Base-by-base conservation (phyloP, 495 filamentous ascomycete genomes). In the Neurospora sp. region DNA sequence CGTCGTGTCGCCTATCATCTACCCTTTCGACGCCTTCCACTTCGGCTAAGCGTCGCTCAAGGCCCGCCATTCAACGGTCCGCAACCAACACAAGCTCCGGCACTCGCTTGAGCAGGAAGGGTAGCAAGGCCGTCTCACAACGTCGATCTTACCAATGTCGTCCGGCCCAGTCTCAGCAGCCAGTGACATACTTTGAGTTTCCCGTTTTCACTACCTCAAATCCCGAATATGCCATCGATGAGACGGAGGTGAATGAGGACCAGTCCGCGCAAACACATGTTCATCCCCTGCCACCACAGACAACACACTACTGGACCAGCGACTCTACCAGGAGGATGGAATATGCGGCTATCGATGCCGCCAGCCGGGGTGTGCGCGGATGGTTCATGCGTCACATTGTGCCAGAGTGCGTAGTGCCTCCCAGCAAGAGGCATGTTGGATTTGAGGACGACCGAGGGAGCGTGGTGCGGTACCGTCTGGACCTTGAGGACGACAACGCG, bases 291-390 rank as follows among this genome's bases (percentile, higher is more conserved):
- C 87, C 86, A 5, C 87, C 87, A 23, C 82, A 86, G 69, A 89
- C 86, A n/a, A 84, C 84, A 2, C 85, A 87, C 70, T 89, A 89
- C 75, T 89, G 86, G 86, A 88, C 85, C 4, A 87, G 84, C 71
- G 86, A 88, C 74, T 80, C 82, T 48, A 88, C 86, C 5, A 83
- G 87, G 11, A 76, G 86, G 18, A 78, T 87, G 7, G 87, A 89
- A 75, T 89, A 89, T 77, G 87, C 87, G 1, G 87, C 87, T 27
- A 89, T 89, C 69, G 87, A 89, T 72, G 85, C 86, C 1, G 87
- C 87, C 4, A 83, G 82, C 40, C 80, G 80, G 42, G 87, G 87
- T 6, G 78, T 89, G 9, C 82, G 83, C 71, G 87, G 87, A 7
- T 89, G 87, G 85, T 74, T 88, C 16, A 83, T 86, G 76, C 84